A percentile compares a stretch with the other conserved stretches of the same genome.
Conservation (phyloP, 306 rosid genomes). For the Cucumis melo region DNA sequence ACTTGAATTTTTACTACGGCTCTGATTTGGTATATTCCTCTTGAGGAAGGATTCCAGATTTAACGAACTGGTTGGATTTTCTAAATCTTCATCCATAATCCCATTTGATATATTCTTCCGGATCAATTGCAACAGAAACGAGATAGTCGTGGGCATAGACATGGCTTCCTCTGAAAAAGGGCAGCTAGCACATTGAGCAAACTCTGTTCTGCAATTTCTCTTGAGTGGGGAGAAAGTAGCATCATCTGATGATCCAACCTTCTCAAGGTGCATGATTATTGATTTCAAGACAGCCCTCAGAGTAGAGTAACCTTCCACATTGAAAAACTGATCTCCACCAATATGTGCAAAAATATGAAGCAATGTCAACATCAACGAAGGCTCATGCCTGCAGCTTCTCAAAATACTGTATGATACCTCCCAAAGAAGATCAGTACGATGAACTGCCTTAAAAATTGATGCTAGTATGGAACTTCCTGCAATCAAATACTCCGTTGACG, state of each 20-base stretch:
- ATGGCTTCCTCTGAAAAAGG: conserved; percentile 45
- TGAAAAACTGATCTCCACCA: conserved; percentile 48
- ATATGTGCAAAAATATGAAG: conserved; percentile 66
- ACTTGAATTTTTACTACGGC: neutral
- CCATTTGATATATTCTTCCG: conserved; percentile 12
- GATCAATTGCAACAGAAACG: conserved; percentile 45
- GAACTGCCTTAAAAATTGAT: conserved; percentile 46
- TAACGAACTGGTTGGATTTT: conserved; percentile 12
- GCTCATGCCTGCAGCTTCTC: conserved; percentile 25
- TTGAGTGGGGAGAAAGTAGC: conserved; percentile 26
- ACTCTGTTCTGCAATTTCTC: conserved; percentile 21
- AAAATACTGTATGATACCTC: conserved; percentile 53
- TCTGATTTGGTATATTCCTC: conserved; percentile 11
- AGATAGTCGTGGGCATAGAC: conserved; percentile 33
- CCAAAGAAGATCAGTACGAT: conserved; percentile 35
- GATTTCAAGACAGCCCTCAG: conserved; percentile 52
- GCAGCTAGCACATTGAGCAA: conserved; percentile 32
- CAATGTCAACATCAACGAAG: conserved; percentile 36
- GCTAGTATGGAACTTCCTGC: conserved; percentile 66
- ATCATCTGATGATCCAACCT: conserved; percentile 15
- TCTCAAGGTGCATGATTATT: conserved; percentile 48
- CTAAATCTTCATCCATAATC: conserved; percentile 1
- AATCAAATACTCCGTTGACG: conserved; percentile 53
- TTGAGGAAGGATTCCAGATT: conserved; percentile 14
- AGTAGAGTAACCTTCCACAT: conserved; percentile 18